Percentiles rank a stretch among this genome's conserved stretches.
Conservation (phyloP, 2,329 filamentous ascomycete species). For the Curvularia spicifera region DNA sequence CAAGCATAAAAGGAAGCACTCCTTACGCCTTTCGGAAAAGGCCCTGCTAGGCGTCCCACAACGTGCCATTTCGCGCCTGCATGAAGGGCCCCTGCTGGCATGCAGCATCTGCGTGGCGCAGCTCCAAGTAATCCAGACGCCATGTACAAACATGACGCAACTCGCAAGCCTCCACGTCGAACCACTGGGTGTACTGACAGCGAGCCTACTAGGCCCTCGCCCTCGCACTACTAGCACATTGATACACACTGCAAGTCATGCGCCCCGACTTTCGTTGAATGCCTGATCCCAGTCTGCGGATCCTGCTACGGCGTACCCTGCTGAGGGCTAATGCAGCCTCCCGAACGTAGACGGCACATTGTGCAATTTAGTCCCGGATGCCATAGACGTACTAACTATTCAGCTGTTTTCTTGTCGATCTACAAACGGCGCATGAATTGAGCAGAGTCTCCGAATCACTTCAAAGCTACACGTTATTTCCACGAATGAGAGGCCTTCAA, state of each 20-base stretch:
- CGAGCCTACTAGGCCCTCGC: neutral
- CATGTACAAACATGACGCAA: slow-evolving; percentile 5
- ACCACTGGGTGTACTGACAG: neutral
- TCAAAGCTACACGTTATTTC: neutral
- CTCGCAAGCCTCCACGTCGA: slow-evolving; percentile 6
- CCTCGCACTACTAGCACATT: neutral
- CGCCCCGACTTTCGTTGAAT: neutral
- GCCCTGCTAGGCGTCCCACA: neutral
- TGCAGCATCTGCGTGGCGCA: neutral
- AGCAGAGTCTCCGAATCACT: neutral
- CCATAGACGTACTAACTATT: neutral
- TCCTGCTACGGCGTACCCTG: neutral
- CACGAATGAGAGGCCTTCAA: neutral
- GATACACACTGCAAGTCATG: neutral
- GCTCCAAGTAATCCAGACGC: neutral
- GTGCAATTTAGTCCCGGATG: neutral
- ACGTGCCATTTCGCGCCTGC: neutral
- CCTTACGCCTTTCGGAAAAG: neutral
- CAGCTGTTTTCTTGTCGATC: neutral
- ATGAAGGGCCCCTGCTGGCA: neutral
- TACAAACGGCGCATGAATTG: neutral
- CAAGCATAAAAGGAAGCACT: neutral
- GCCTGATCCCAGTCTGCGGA: slow-evolving; percentile 4
- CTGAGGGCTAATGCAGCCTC: slow-evolving; percentile 14
- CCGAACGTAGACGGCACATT: neutral